Evolutionary conservation across 192 early-diverging fungal species (phyloP).

Genomic region (Lobosporangium transversale): DNA sequence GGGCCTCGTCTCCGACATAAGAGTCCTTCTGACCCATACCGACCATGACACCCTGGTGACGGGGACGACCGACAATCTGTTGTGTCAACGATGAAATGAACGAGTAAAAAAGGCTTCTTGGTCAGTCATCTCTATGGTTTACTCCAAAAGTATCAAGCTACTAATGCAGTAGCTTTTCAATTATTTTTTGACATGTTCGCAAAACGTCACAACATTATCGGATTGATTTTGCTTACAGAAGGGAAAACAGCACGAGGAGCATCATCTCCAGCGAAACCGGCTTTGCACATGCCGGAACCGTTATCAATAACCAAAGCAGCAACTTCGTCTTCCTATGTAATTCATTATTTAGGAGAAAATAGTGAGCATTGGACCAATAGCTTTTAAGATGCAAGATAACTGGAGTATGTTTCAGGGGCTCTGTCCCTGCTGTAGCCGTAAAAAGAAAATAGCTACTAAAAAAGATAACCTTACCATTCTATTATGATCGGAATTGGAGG

Average conservation of each 20-base stretch:
- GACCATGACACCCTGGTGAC: conserved; percentile 90
- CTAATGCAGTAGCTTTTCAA: too few species aligned
- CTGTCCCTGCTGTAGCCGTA: background rate
- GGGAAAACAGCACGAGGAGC: conserved; percentile 83
- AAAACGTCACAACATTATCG: background rate
- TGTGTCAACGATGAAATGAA: background rate
- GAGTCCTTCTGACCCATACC: conserved; percentile 94
- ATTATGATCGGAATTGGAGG: background rate
- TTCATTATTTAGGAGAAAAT: background rate
- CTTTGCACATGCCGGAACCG: conserved; percentile 96
- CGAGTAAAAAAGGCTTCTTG: background rate
- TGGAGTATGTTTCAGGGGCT: background rate
- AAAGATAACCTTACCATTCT: conserved; percentile 14
- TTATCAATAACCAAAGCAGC: conserved; percentile 93
- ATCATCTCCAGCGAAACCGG: conserved; percentile 93
- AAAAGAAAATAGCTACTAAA: background rate
- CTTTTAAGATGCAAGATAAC: too few species aligned
- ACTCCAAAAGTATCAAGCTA: too few species aligned
- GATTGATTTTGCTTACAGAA: conserved; percentile 23
- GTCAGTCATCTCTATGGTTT: background rate
- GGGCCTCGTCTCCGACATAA: conserved; percentile 92
- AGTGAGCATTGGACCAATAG: background rate
- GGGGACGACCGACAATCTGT: conserved; percentile 88
- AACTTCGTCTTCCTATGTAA: conserved; percentile 76
- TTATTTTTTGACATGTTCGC: background rate